phyloP scores from a whole-genome alignment of 1,284 basidiomycete species.

The Puccinia novopanici region DNA sequence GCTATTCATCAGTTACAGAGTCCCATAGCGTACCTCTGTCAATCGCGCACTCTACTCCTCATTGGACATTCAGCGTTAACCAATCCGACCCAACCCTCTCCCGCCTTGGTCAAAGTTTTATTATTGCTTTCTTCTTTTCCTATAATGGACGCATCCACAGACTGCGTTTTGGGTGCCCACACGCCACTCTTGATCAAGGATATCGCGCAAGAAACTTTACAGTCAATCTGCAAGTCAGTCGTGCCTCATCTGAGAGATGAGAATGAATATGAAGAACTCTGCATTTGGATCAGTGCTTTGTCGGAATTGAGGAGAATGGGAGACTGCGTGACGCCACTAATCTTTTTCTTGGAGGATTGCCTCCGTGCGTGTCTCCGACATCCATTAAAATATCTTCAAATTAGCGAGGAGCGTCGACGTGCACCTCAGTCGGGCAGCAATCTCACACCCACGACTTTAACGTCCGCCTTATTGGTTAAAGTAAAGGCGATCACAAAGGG shows the following conservation, averaged over 20 bases:
- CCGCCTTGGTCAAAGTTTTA: slow-evolving; percentile 41
- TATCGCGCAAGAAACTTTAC: slow-evolving; percentile 42
- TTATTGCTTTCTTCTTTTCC: slow-evolving; percentile 36
- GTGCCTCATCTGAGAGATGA: slow-evolving; percentile 42
- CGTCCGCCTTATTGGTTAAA: slow-evolving; percentile 36
- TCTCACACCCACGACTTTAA: slow-evolving; percentile 18
- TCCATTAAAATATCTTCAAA: slow-evolving; percentile 48
- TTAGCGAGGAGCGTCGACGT: slow-evolving; percentile 22
- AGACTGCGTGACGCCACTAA: slow-evolving; percentile 23
- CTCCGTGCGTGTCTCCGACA: slow-evolving; percentile 40
- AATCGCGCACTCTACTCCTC: slow-evolving; percentile 36
- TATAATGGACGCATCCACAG: not conserved
- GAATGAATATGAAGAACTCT: slow-evolving; percentile 43
- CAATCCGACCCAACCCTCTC: slow-evolving; percentile 38
- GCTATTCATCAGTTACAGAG: slow-evolving; percentile 10
- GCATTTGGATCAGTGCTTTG: slow-evolving; percentile 41
- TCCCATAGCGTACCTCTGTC: slow-evolving; percentile 44
- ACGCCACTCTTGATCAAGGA: slow-evolving; percentile 19
- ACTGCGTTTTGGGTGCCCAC: not conserved
- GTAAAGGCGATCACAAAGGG: slow-evolving; percentile 20
- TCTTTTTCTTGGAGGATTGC: slow-evolving; percentile 48
- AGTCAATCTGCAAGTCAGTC: slow-evolving; percentile 35
- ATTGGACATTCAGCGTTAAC: slow-evolving; percentile 39
- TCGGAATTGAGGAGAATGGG: slow-evolving; percentile 27
- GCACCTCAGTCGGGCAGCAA: not conserved